Percentiles rank a stretch among this genome's conserved stretches.
Conservation (phyloP, 805 yeast species). For the Metschnikowia koreensis region DNA sequence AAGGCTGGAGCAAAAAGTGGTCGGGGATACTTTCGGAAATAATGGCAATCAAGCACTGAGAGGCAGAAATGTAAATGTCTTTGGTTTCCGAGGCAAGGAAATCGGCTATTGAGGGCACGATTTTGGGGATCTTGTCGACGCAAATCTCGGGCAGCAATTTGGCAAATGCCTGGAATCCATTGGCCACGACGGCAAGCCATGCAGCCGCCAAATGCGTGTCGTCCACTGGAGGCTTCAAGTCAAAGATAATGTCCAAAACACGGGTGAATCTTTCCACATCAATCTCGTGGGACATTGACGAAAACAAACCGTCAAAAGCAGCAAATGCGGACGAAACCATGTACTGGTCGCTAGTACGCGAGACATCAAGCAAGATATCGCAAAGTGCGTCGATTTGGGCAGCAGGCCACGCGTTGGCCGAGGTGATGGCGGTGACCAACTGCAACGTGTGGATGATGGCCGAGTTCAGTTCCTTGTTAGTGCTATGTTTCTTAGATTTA, state of each 20-base stretch:
- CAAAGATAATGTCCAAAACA: constrained; percentile 69
- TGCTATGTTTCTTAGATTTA: constrained; percentile 28
- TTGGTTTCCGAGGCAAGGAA: constrained; percentile 66
- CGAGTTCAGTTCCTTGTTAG: constrained; percentile 51
- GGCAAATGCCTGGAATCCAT: constrained; percentile 53
- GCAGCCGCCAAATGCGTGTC: constrained; percentile 88
- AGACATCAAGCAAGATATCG: constrained; percentile 69
- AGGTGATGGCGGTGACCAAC: constrained; percentile 65
- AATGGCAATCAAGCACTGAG: constrained; percentile 83
- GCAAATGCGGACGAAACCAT: constrained; percentile 78
- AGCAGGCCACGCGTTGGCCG: constrained; percentile 81
- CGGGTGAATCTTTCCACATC: constrained; percentile 62
- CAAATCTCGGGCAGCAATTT: constrained; percentile 42
- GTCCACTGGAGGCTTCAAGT: constrained; percentile 74
- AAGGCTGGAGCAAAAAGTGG: constrained; percentile 53
- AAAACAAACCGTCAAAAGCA: constrained; percentile 79
- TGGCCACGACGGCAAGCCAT: constrained; percentile 93
- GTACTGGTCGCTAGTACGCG: constrained; percentile 81
- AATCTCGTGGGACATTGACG: constrained; percentile 56
- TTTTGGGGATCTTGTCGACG: constrained; percentile 52
- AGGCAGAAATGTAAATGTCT: constrained; percentile 69
- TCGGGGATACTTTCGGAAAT: constrained; percentile 67
- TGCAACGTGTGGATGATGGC: constrained; percentile 74
- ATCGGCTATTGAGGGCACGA: constrained; percentile 48
- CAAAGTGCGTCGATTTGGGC: constrained; percentile 67